phyloP scores from a whole-genome alignment of 345 rosid species.

The Citrus glauca region DNA sequence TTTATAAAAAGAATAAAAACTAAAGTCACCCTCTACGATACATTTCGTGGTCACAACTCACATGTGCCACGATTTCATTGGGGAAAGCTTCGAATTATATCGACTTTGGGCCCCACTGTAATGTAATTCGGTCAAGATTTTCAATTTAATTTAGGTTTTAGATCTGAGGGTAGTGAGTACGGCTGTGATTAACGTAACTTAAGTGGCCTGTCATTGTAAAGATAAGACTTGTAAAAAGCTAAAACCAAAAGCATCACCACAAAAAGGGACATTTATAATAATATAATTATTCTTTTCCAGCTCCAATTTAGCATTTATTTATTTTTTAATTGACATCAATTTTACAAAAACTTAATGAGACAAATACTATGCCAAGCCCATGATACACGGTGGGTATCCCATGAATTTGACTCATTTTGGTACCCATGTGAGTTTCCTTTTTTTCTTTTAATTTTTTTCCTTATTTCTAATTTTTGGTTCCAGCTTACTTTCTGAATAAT shows the following conservation, averaged over 20 bases:
- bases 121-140: not conserved
- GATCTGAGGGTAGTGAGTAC: not conserved
- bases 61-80: slow-evolving; percentile 33
- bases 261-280: too few relatives aligned
- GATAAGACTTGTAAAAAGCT: not conserved
- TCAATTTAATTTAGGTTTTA: slow-evolving; percentile 1
- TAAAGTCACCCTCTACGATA: slow-evolving; percentile 32
- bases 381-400: slow-evolving; percentile 20
- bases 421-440: slow-evolving; percentile 11
- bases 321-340: not conserved
- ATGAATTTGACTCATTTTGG: slow-evolving; percentile 24
- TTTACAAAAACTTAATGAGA: not conserved
- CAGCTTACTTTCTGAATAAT: not conserved
- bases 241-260: not conserved
- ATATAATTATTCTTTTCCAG: too few relatives aligned
- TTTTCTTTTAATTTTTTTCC: too few relatives aligned
- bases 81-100: slow-evolving; percentile 12
- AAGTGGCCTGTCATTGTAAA: not conserved
- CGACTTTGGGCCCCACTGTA: slow-evolving; percentile 30
- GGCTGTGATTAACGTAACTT: not conserved
- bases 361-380: slow-evolving; percentile 2
- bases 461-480: not conserved
- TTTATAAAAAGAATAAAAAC: not conserved
- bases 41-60: slow-evolving; percentile 39
- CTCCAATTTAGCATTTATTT: not conserved